Conservation (phyloP, 108 stramenopile species). For the Chaetoceros muelleri region DNA sequence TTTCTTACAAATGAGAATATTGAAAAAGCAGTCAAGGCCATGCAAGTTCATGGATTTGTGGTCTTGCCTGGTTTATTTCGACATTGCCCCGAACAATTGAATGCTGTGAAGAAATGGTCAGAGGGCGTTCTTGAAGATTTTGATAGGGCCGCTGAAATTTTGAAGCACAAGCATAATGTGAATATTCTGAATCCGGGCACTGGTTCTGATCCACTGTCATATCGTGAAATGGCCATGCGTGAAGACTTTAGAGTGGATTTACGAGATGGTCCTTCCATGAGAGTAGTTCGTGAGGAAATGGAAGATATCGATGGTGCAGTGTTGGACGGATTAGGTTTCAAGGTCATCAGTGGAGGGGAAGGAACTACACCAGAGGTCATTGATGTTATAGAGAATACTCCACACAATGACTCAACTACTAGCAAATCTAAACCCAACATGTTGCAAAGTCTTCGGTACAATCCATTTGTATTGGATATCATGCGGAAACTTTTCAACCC, state of each 20-base stretch:
- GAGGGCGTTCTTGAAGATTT: conserved; percentile 47
- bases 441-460: conserved; percentile 34
- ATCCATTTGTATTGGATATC: conserved; percentile 50
- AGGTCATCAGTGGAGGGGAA: neutral
- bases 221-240: conserved; percentile 77
- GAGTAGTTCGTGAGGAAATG: conserved; percentile 16
- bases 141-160: conserved; percentile 31
- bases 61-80: neutral
- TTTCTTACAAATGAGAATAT: neutral
- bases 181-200: conserved; percentile 49
- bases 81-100: neutral
- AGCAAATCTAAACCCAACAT: neutral
- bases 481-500: conserved; percentile 58
- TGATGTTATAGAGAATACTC: neutral
- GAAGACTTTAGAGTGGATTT: conserved; percentile 78
- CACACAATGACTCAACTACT: neutral
- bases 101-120: conserved; percentile 27
- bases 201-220: conserved; percentile 42
- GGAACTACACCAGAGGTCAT: neutral
- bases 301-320: conserved; percentile 3
- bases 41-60: neutral
- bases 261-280: conserved; percentile 47
- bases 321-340: neutral
- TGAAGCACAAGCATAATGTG: conserved; percentile 31
- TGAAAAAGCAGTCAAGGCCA: neutral